Percentiles rank a stretch among this genome's conserved stretches.
These are phyloP conservation scores for Stagonosporopsis rhizophila DNA, from an alignment of 2,329 filamentous ascomycete genomes.

Conservation along the genomic window DNA sequence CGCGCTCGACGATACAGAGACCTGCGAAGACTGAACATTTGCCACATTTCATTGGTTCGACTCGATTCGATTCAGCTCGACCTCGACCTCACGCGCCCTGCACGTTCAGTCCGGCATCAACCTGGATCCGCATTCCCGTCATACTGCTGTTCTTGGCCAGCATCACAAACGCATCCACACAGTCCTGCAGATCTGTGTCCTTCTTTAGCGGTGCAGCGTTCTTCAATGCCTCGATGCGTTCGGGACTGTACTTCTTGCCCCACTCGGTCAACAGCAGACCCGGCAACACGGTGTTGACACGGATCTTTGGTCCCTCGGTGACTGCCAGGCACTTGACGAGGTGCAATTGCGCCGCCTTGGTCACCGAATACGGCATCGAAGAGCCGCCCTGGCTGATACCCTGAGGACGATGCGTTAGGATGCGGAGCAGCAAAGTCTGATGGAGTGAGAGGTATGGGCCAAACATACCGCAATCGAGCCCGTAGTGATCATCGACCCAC, in stretches of 20 bases:
- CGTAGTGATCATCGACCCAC: conserved; percentile 69
- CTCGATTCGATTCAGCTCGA: neutral
- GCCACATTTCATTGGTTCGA: neutral
- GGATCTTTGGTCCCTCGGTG: conserved; percentile 67
- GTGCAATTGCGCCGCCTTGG: conserved; percentile 76
- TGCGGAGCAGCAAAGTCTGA: too few relatives aligned
- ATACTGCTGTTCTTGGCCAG: conserved; percentile 62
- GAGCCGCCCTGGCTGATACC: conserved; percentile 60
- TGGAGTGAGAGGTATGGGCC: neutral
- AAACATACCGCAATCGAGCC: conserved; percentile 64
- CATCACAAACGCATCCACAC: conserved; percentile 63
- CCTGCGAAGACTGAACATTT: conserved; percentile 14
- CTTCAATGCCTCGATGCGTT: conserved; percentile 62
- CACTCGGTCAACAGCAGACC: conserved; percentile 68
- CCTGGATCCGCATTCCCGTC: conserved; percentile 56
- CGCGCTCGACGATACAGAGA: conserved; percentile 57
- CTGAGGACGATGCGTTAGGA: conserved; percentile 36
- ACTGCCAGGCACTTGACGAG: conserved; percentile 70
- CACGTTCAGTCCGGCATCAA: conserved; percentile 48
- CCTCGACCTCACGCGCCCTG: conserved; percentile 29
- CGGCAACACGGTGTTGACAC: conserved; percentile 71
- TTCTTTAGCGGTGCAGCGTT: conserved; percentile 67
- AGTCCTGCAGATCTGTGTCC: conserved; percentile 61
- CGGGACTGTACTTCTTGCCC: conserved; percentile 64
- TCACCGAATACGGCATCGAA: conserved; percentile 75